phyloP scores from a whole-genome alignment of 169 alveolate species.

The Amoebophrya sp. region DNA sequence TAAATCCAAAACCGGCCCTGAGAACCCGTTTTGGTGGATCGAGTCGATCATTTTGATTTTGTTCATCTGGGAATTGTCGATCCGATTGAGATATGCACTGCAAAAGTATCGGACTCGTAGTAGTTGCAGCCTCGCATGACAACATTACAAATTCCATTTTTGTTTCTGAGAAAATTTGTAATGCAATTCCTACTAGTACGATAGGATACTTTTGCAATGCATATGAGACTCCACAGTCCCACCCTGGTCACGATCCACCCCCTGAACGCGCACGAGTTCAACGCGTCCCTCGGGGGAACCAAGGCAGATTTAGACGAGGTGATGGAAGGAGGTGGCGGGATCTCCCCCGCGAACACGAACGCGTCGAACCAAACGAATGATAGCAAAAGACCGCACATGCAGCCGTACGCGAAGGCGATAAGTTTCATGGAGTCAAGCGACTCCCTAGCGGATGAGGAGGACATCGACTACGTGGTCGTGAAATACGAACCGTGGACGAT shows the following conservation, averaged over 20 bases:
- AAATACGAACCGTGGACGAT: background rate
- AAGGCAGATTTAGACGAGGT: too few species aligned
- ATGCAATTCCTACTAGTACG: too few species aligned
- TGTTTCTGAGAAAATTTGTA: too few species aligned
- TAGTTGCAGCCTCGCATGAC: background rate
- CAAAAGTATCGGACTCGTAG: background rate
- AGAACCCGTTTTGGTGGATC: background rate
- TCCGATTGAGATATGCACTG: background rate
- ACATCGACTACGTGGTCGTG: background rate
- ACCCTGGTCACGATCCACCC: background rate
- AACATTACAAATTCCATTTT: too few species aligned
- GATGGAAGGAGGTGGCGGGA: background rate
- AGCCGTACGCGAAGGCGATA: background rate
- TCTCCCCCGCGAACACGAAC: background rate
- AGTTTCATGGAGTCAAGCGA: background rate
- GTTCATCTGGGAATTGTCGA: background rate
- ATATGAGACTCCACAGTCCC: background rate
- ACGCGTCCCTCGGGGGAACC: too few species aligned
- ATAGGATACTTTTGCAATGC: too few species aligned
- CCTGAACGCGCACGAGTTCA: too few species aligned
- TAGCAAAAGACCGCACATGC: background rate
- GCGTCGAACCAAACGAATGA: background rate
- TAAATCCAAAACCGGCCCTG: background rate
- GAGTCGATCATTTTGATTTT: background rate
- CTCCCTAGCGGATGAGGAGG: background rate